Percentiles rank a stretch among this genome's conserved stretches.
phyloP scores from a whole-genome alignment of 148 eudicot species.

The Heliosperma pusillum region DNA sequence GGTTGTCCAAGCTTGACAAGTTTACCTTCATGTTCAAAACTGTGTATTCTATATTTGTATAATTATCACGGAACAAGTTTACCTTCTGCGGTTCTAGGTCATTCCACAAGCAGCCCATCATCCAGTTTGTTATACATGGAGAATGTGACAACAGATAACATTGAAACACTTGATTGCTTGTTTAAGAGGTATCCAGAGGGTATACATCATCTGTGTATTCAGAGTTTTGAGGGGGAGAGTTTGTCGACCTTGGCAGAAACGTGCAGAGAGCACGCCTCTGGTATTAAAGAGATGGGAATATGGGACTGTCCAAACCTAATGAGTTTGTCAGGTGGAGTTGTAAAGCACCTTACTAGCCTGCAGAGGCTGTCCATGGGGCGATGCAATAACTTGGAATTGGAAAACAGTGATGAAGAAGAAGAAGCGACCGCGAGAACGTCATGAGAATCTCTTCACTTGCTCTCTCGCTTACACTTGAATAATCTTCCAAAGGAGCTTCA shows the following conservation, averaged over 20 bases:
- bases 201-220: neutral
- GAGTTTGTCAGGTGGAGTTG: neutral
- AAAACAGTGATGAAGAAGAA: neutral
- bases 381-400: conserved; percentile 1
- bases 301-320: neutral
- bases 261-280: neutral
- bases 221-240: neutral
- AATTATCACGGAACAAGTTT: neutral
- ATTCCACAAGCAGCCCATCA: neutral
- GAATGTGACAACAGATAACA: neutral
- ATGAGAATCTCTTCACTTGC: neutral
- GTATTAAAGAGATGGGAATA: neutral
- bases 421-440: neutral
- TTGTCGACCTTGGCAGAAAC: neutral
- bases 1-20: neutral
- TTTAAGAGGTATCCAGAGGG: neutral
- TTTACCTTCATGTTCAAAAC: conserved; percentile 10
- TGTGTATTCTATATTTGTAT: neutral
- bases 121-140: neutral
- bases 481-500: conserved; percentile 17
- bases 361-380: neutral
- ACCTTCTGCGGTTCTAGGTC: neutral
- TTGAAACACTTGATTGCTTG: neutral
- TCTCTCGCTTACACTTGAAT: neutral
- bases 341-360: conserved; percentile 1